Base-by-base conservation (phyloP, 768 basidiomycete genomes). In the Albatrellus ellisii region DNA sequence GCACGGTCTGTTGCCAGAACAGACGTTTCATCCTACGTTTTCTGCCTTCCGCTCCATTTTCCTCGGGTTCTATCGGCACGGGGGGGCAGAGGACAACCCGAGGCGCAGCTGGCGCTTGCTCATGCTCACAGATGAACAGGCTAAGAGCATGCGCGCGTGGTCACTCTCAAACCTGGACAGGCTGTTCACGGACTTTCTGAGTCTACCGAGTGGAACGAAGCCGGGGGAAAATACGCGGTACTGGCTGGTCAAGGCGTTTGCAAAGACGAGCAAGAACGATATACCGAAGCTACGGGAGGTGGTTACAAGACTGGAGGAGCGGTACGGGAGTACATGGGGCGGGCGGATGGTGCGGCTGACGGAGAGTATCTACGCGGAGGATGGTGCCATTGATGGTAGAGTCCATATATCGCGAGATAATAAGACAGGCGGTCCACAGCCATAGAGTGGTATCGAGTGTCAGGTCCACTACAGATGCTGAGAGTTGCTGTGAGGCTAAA, bases 11-110 rank as follows among this genome's bases (percentile, higher is more conserved):
- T n/a, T n/a, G n/a, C n/a, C n/a, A n/a, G 58, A 60, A 2, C 45
- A 43, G 9, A 52, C 53, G 6, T 70, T 66, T 42, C 57, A 54
- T 20, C 72, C 73, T 2, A 72, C 66, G 1, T 54, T 73, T 36
- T 58, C 69, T 17, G 63, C 75, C 25, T 90, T 79, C 56, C 74
- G 83, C 17, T 73, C 73, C 14, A 56, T 91, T 29, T 88, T 91
- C 53, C 67, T 81, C 14, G 86, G 83, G 1, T 90, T 87, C 55
- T 62, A 66, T 6, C 72, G 70, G 9, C 75, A 83, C 49, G 82
- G 72, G 20, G 44, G 41, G 28, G 52, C 56, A 21, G 33, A 35
- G 33, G 9, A 8, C 1, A 18, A 31, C 4, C 6, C 26, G 6
- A 0, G 5, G 15, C 31, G 24, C 12, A 15, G 17, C 24, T 15